Conservation (phyloP, 1,284 basidiomycete genomes). For the Tilletia horrida region DNA sequence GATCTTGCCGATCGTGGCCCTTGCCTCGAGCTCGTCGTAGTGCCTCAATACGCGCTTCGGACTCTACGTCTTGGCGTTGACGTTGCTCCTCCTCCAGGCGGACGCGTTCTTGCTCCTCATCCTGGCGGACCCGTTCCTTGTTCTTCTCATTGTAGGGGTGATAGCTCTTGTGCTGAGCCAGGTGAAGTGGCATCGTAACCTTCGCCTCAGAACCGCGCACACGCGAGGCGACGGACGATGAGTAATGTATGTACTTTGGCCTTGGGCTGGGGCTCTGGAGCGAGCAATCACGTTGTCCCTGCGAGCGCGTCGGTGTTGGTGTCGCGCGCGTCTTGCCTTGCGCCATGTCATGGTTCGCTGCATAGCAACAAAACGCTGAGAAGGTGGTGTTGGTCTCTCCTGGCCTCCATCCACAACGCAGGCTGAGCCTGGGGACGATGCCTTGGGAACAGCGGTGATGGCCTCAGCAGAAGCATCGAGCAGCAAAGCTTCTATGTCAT, state of each 20-base stretch:
- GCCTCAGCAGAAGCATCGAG: too few species aligned
- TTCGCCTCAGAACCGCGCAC: background rate
- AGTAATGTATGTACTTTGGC: too few species aligned
- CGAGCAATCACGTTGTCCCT: too few species aligned
- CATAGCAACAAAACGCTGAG: too few species aligned
- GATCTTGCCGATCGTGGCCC: background rate
- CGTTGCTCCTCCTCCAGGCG: slow-evolving; percentile 69
- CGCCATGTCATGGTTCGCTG: too few species aligned
- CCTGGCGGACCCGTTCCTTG: slow-evolving; percentile 70
- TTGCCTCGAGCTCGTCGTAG: slow-evolving; percentile 64
- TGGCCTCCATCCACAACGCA: too few species aligned
- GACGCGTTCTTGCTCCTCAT: slow-evolving; percentile 64
- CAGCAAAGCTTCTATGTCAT: background rate
- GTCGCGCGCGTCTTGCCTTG: too few species aligned
- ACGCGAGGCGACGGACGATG: background rate
- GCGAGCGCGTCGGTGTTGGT: too few species aligned
- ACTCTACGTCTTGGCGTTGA: slow-evolving; percentile 70
- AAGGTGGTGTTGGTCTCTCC: too few species aligned
- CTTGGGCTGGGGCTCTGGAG: too few species aligned
- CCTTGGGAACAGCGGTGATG: too few species aligned
- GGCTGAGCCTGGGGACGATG: too few species aligned
- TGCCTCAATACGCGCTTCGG: slow-evolving; percentile 70
- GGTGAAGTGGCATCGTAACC: slow-evolving; percentile 39
- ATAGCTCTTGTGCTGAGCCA: slow-evolving; percentile 78
- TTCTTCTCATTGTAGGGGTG: slow-evolving; percentile 78